Conservation (phyloP, 140 eudicot species). For the Flaveria floridana region DNA sequence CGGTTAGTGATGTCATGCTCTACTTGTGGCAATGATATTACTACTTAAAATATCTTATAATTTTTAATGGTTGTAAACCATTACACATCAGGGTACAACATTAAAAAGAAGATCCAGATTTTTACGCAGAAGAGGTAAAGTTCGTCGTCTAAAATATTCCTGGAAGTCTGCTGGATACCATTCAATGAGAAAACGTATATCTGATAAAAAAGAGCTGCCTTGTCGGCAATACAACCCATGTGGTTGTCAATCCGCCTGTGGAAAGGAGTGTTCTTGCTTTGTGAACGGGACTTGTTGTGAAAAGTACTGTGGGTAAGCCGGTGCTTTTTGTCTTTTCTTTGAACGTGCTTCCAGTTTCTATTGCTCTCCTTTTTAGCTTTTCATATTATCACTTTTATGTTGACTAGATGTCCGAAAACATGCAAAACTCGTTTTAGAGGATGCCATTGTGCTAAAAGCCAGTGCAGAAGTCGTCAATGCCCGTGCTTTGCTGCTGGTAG, state of each 20-base stretch:
- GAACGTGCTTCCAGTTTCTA: background rate
- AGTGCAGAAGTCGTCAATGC: constrained; percentile 97
- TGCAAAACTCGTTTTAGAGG: constrained; percentile 97
- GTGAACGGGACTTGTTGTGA: constrained; percentile 96
- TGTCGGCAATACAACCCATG: constrained; percentile 92
- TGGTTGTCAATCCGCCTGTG: constrained; percentile 90
- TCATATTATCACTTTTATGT: constrained; percentile 11
- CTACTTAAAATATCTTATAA: constrained; percentile 3
- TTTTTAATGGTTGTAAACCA: constrained; percentile 15
- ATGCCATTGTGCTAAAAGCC: constrained; percentile 99
- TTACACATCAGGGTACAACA: constrained; percentile 55
- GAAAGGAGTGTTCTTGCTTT: constrained; percentile 89
- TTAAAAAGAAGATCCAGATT: constrained; percentile 83
- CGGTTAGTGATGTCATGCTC: constrained; percentile 45
- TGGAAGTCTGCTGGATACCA: constrained; percentile 94
- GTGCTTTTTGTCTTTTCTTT: constrained; percentile 18
- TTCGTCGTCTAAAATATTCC: constrained; percentile 87
- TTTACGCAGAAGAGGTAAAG: constrained; percentile 92
- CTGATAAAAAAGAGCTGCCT: constrained; percentile 90
- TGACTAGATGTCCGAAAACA: constrained; percentile 79
- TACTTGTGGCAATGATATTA: constrained; percentile 11
- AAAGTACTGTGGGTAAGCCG: constrained; percentile 84
- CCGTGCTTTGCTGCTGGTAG: constrained; percentile 98
- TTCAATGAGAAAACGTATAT: constrained; percentile 83
- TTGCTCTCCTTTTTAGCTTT: constrained; percentile 7